Evolutionary conservation across 345 rosid species (phyloP).

Genomic region (Ricinus communis): DNA sequence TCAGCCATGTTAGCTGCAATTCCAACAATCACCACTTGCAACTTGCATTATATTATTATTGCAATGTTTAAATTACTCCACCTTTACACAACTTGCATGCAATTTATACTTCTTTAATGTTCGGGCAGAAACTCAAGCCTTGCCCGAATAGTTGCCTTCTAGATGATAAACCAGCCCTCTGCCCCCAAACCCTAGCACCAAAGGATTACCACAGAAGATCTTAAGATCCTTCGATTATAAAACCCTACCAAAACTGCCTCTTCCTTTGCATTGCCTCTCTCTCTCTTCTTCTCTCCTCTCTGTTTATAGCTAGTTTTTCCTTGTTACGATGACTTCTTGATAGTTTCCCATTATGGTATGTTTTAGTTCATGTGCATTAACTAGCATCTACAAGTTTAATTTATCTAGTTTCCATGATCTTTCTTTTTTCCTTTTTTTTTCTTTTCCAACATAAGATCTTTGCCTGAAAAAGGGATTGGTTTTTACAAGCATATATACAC

Average conservation of each 20-base stretch:
- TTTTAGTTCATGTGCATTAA: too few relatives aligned
- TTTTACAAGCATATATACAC: too few relatives aligned
- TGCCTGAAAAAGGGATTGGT: too few relatives aligned
- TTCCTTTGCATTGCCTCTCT: background rate
- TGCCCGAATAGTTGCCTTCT: too few relatives aligned
- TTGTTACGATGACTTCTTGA: too few relatives aligned
- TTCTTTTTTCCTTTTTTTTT: background rate
- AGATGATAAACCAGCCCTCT: constrained; percentile 2
- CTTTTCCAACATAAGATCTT: too few relatives aligned
- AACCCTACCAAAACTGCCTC: background rate
- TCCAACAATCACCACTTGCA: too few relatives aligned
- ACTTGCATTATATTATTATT: too few relatives aligned
- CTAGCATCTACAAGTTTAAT: too few relatives aligned
- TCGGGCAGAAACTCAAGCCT: background rate
- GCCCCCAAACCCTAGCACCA: constrained; percentile 12
- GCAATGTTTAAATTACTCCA: too few relatives aligned
- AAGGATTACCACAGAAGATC: constrained; percentile 8
- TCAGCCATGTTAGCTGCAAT: too few relatives aligned
- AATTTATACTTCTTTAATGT: constrained; percentile 17
- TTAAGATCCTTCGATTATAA: background rate
- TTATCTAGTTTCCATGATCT: background rate
- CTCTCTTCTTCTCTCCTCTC: background rate
- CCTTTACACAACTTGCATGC: constrained; percentile 7
- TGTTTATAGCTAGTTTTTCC: background rate
- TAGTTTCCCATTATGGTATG: too few relatives aligned